These are phyloP conservation scores for Phlegmacium glaucopus DNA, from an alignment of 768 basidiomycete species.

Conservation along the genomic window DNA sequence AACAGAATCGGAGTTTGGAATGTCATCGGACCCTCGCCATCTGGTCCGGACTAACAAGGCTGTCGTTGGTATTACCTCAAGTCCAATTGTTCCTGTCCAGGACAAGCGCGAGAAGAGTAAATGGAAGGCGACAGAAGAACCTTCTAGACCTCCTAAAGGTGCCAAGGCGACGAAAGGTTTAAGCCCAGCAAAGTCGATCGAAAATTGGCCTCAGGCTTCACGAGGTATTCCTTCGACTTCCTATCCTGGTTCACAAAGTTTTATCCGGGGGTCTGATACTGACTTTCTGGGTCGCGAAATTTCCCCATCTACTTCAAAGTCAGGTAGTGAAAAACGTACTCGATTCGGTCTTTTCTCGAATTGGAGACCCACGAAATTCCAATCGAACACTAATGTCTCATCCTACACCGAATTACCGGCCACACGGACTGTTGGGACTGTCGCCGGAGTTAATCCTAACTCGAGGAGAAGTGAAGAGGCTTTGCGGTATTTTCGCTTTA, in stretches of 20 bases:
- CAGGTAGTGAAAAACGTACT: slow-evolving; percentile 6
- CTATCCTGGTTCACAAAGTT: slow-evolving; percentile 10
- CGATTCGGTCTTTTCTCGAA: slow-evolving; percentile 30
- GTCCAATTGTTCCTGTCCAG: neutral
- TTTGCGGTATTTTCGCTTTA: slow-evolving; percentile 22
- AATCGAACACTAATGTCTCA: neutral
- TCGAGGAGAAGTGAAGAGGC: slow-evolving; percentile 48
- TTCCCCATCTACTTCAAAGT: neutral
- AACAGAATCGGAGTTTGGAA: neutral
- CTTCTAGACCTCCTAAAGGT: slow-evolving; percentile 12
- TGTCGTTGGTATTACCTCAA: neutral
- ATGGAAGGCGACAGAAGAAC: neutral
- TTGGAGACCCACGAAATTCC: slow-evolving; percentile 28
- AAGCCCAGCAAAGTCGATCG: slow-evolving; percentile 32
- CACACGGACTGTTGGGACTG: neutral
- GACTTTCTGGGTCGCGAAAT: slow-evolving; percentile 3
- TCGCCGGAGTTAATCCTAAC: neutral
- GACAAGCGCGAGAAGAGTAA: neutral
- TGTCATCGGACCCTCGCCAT: slow-evolving; percentile 8
- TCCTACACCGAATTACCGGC: slow-evolving; percentile 1
- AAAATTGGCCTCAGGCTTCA: slow-evolving; percentile 19
- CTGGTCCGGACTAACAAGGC: neutral
- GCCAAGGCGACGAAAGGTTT: slow-evolving; percentile 18
- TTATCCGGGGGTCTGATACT: slow-evolving; percentile 9
- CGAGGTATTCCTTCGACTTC: slow-evolving; percentile 5